These are phyloP conservation scores for Somion occarium DNA, from an alignment of 1,284 basidiomycete genomes.

Conservation along the genomic window DNA sequence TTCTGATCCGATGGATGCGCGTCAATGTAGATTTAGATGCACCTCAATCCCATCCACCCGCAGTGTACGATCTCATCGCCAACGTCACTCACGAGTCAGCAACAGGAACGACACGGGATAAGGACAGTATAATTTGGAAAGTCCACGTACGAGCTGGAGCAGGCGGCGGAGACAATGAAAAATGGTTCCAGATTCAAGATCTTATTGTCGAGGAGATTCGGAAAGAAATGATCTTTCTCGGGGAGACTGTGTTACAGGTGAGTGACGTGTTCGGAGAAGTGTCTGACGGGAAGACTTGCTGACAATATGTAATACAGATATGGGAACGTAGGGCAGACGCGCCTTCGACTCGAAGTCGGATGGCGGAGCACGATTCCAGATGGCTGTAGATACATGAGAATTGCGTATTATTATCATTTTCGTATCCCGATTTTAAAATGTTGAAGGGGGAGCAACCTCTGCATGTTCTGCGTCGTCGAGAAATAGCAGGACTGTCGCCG, in stretches of 20 bases:
- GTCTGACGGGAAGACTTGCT: slow-evolving; percentile 9
- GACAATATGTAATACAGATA: slow-evolving; percentile 39
- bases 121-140: slow-evolving; percentile 88
- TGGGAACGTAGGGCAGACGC: slow-evolving; percentile 52
- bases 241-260: slow-evolving; percentile 94
- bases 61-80: slow-evolving; percentile 90
- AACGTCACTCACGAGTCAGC: slow-evolving; percentile 95
- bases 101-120: slow-evolving; percentile 89
- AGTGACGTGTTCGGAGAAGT: slow-evolving; percentile 11
- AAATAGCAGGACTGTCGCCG: too few species aligned
- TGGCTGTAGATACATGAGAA: slow-evolving; percentile 18
- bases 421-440: too few species aligned
- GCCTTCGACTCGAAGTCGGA: slow-evolving; percentile 19
- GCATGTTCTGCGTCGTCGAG: too few species aligned
- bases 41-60: slow-evolving; percentile 50
- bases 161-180: slow-evolving; percentile 80
- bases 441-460: too few species aligned
- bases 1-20: slow-evolving; percentile 9
- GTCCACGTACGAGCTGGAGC: slow-evolving; percentile 78
- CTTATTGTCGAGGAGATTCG: slow-evolving; percentile 93
- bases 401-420: too few species aligned
- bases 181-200: slow-evolving; percentile 98
- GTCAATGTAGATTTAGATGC: slow-evolving; percentile 67
- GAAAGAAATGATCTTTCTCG: slow-evolving; percentile 97
- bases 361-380: slow-evolving; percentile 14